These are phyloP conservation scores for Ophiostoma triangulosporum DNA, from an alignment of 2,329 filamentous ascomycete species.

Conservation along the genomic window DNA sequence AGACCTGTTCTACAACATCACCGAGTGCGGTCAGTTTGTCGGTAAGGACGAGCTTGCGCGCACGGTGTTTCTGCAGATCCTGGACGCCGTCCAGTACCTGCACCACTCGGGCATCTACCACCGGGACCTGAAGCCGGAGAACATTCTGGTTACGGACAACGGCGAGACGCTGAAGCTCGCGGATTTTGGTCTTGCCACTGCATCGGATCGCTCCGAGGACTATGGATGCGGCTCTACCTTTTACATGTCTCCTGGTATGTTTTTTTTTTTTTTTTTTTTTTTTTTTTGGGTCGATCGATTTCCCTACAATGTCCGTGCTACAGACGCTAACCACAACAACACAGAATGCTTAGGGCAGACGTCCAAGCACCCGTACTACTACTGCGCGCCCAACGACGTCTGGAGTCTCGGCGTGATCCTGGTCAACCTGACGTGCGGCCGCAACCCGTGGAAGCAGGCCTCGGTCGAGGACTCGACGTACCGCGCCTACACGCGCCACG, in stretches of 20 bases:
- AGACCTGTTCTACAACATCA: slow-evolving; percentile 95
- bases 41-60: slow-evolving; percentile 82
- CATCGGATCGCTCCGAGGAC: slow-evolving; percentile 71
- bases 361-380: slow-evolving; percentile 63
- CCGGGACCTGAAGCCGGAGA: slow-evolving; percentile 94
- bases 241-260: slow-evolving; percentile 80
- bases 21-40: slow-evolving; percentile 83
- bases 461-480: slow-evolving; percentile 91
- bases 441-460: slow-evolving; percentile 97
- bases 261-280: background rate
- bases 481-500: slow-evolving; percentile 73
- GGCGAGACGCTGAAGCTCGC: slow-evolving; percentile 89
- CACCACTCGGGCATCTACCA: slow-evolving; percentile 91
- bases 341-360: slow-evolving; percentile 77
- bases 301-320: no score
- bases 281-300: no score
- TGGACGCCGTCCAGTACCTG: slow-evolving; percentile 94
- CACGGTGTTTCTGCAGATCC: slow-evolving; percentile 80
- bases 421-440: slow-evolving; percentile 92
- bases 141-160: slow-evolving; percentile 81
- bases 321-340: no score
- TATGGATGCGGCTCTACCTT: slow-evolving; percentile 98
- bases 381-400: slow-evolving; percentile 87
- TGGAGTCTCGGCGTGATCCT: slow-evolving; percentile 98
- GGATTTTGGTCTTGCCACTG: slow-evolving; percentile 91